Conservation (phyloP, 345 rosid species). For the Alliaria petiolata region DNA sequence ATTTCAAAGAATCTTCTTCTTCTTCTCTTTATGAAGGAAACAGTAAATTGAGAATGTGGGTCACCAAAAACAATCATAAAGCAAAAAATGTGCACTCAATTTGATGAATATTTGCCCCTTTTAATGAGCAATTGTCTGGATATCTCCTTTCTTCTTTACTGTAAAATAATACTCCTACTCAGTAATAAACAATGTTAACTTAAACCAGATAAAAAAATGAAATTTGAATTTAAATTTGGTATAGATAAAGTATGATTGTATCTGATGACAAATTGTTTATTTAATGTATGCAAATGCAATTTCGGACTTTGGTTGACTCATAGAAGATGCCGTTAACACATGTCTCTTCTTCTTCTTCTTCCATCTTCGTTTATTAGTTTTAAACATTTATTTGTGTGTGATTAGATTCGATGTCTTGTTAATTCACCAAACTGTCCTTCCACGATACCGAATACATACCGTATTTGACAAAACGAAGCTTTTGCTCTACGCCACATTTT, state of each 20-base stretch:
- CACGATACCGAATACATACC: not conserved
- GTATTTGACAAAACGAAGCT: constrained; percentile 21
- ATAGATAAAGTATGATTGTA: constrained; percentile 1
- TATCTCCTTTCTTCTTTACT: not conserved
- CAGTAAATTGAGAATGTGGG: constrained; percentile 27
- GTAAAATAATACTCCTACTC: too few species aligned
- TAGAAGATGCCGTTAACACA: constrained; percentile 33
- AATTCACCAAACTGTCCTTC: constrained; percentile 33
- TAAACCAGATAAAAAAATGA: not conserved
- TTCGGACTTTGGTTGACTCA: constrained; percentile 14
- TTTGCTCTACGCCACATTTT: constrained; percentile 27
- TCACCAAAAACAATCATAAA: constrained; percentile 28
- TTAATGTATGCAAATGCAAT: constrained; percentile 4
- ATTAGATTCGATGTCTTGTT: constrained; percentile 28
- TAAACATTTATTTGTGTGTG: constrained; percentile 5
- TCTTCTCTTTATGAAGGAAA: constrained; percentile 20
- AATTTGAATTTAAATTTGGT: constrained; percentile 23
- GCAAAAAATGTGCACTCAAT: constrained; percentile 31
- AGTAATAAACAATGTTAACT: not conserved
- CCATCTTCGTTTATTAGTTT: not conserved
- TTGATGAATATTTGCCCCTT: constrained; percentile 28
- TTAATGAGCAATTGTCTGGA: constrained; percentile 23
- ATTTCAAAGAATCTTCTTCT: constrained; percentile 24
- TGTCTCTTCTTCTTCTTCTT: constrained; percentile 17
- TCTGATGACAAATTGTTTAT: not conserved